Percentiles rank a stretch among this genome's conserved stretches.
These are phyloP conservation scores for Theileria orientalis DNA, from an alignment of 169 alveolate species.

Conservation along the genomic window DNA sequence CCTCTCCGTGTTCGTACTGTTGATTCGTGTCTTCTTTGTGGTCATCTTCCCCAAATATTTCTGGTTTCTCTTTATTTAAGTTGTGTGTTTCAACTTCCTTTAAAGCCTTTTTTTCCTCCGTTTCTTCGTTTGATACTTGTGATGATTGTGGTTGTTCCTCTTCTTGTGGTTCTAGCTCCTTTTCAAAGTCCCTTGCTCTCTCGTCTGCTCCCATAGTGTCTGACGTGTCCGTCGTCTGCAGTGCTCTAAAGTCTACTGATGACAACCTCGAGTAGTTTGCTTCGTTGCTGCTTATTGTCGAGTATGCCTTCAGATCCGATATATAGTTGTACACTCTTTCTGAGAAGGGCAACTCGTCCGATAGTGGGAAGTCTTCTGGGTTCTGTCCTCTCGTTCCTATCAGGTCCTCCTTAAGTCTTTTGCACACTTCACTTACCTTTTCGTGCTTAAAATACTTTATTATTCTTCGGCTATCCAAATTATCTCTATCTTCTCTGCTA, in stretches of 20 bases:
- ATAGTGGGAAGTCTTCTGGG: background rate
- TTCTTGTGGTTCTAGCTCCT: background rate
- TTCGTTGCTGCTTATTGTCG: background rate
- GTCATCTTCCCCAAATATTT: background rate
- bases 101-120: background rate
- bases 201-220: background rate
- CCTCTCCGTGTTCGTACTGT: background rate
- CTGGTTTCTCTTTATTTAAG: background rate
- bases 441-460: background rate
- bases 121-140: background rate
- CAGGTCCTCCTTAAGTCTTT: slow-evolving; percentile 1
- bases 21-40: background rate
- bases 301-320: slow-evolving; percentile 5
- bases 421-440: slow-evolving; percentile 1
- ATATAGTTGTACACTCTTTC: slow-evolving; percentile 12
- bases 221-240: background rate
- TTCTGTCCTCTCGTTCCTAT: background rate
- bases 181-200: background rate
- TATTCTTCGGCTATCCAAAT: background rate
- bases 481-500: background rate
- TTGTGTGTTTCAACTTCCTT: background rate
- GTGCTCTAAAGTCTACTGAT: slow-evolving; percentile 1
- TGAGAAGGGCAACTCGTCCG: background rate
- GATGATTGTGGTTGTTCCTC: background rate
- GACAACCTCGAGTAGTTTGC: background rate